Percentiles rank a stretch among this genome's conserved stretches.
Conservation (phyloP, 1,284 basidiomycete genomes). For the Malassezia pachydermatis region DNA sequence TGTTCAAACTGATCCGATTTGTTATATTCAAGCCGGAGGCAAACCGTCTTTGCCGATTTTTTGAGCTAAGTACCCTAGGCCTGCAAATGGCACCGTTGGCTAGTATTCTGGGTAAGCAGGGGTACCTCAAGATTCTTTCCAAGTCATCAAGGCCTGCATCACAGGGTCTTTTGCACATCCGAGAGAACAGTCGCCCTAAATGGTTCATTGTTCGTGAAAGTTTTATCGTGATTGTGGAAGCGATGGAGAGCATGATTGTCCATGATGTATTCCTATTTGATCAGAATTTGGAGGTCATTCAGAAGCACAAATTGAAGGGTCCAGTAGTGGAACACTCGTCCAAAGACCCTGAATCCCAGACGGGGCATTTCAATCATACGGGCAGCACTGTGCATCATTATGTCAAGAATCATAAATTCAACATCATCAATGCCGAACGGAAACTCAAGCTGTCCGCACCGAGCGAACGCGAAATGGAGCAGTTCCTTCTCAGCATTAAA, state of each 20-base stretch:
- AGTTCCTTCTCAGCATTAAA: constrained; percentile 89
- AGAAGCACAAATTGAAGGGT: constrained; percentile 6
- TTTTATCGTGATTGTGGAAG: constrained; percentile 76
- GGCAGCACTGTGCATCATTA: constrained; percentile 9
- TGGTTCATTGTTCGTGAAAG: constrained; percentile 94
- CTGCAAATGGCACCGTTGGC: constrained; percentile 72
- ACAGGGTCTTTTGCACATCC: constrained; percentile 50
- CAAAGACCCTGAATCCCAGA: neutral
- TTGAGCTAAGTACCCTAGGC: constrained; percentile 84
- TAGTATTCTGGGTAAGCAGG: constrained; percentile 70
- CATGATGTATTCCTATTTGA: constrained; percentile 94
- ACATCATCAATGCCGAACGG: constrained; percentile 80
- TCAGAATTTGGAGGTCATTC: constrained; percentile 59
- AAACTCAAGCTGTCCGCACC: constrained; percentile 75
- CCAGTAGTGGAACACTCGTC: constrained; percentile 3
- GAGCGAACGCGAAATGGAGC: constrained; percentile 90
- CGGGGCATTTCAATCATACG: neutral
- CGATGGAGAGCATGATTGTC: constrained; percentile 62
- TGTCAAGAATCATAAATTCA: constrained; percentile 69
- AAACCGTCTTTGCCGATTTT: constrained; percentile 83
- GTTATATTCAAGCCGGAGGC: constrained; percentile 94
- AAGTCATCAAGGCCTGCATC: constrained; percentile 52
- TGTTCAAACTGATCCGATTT: constrained; percentile 64
- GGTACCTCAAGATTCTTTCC: constrained; percentile 58
- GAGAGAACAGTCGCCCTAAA: constrained; percentile 57